A percentile compares a stretch with the other conserved stretches of the same genome.
These are phyloP conservation scores for Cercospora sp. DNA, from an alignment of 2,329 filamentous ascomycete genomes.

Conservation along the genomic window DNA sequence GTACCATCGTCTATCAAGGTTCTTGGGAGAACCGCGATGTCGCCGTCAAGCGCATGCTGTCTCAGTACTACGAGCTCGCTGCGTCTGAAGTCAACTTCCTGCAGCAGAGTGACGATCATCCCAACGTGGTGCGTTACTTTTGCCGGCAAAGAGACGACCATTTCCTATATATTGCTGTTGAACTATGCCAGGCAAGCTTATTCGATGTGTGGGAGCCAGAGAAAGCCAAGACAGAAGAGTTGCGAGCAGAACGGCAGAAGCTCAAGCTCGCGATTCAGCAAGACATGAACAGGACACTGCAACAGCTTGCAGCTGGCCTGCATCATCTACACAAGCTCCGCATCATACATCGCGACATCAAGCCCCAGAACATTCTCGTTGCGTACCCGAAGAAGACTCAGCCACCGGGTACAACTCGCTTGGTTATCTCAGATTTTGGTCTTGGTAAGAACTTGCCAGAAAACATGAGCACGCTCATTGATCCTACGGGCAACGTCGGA, in stretches of 20 bases:
- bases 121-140: slow-evolving; percentile 95
- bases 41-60: slow-evolving; percentile 94
- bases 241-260: slow-evolving; percentile 44
- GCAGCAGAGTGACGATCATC: slow-evolving; percentile 90
- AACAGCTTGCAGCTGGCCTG: slow-evolving; percentile 87
- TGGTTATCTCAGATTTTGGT: slow-evolving; percentile 96
- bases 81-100: slow-evolving; percentile 89
- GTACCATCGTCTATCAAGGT: slow-evolving; percentile 95
- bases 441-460: slow-evolving; percentile 96
- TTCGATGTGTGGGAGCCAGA: slow-evolving; percentile 91
- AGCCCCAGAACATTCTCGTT: slow-evolving; percentile 95
- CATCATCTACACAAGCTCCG: slow-evolving; percentile 85
- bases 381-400: slow-evolving; percentile 67
- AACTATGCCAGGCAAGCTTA: slow-evolving; percentile 89
- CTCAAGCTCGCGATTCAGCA: slow-evolving; percentile 71
- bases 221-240: slow-evolving; percentile 58
- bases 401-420: slow-evolving; percentile 65
- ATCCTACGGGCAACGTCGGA: slow-evolving; percentile 90
- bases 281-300: slow-evolving; percentile 76
- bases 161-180: slow-evolving; percentile 94
- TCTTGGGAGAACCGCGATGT: slow-evolving; percentile 87
- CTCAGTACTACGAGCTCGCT: slow-evolving; percentile 93
- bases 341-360: slow-evolving; percentile 95
- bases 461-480: slow-evolving; percentile 89
- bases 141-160: slow-evolving; percentile 84